Evolutionary conservation across 352 stramenopile species (phyloP).

Genomic region (Thalassiosira hispida): DNA sequence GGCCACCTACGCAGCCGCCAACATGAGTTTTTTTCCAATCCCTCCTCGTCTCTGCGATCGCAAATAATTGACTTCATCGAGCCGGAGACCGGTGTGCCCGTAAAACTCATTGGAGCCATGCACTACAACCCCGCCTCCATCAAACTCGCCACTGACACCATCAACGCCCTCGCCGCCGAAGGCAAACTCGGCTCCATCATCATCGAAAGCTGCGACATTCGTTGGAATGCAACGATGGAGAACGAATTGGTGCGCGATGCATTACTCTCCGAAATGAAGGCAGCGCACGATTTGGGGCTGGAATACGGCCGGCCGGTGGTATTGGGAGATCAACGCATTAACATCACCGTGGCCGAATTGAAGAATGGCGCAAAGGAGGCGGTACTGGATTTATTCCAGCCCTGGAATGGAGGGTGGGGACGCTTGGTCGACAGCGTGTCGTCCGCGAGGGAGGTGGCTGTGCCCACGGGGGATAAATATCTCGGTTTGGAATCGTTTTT

Average conservation of each 20-base stretch:
- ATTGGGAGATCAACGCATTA: conserved; percentile 74
- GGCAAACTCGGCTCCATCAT: conserved; percentile 67
- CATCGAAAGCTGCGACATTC: conserved; percentile 74
- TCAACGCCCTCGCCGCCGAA: conserved; percentile 46
- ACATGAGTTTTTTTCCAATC: neutral
- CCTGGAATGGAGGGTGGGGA: conserved; percentile 55
- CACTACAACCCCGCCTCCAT: conserved; percentile 80
- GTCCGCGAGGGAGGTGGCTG: conserved; percentile 43
- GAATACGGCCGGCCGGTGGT: conserved; percentile 62
- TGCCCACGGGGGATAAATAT: conserved; percentile 50
- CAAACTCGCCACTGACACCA: conserved; percentile 49
- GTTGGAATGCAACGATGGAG: conserved; percentile 72
- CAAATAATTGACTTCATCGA: conserved; percentile 72
- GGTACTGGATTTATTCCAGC: conserved; percentile 55
- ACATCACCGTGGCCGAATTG: conserved; percentile 59
- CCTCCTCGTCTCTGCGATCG: conserved; percentile 26
- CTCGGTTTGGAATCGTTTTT: conserved; percentile 62
- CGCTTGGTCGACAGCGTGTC: conserved; percentile 50
- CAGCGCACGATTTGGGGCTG: conserved; percentile 62
- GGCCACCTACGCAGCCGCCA: neutral
- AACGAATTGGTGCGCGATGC: conserved; percentile 53
- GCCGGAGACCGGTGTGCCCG: conserved; percentile 53
- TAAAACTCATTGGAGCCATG: conserved; percentile 76
- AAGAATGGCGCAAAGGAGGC: conserved; percentile 60
- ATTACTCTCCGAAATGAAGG: conserved; percentile 71